Base-by-base conservation (phyloP, 345 rosid species). In the Noccaea caerulescens region DNA sequence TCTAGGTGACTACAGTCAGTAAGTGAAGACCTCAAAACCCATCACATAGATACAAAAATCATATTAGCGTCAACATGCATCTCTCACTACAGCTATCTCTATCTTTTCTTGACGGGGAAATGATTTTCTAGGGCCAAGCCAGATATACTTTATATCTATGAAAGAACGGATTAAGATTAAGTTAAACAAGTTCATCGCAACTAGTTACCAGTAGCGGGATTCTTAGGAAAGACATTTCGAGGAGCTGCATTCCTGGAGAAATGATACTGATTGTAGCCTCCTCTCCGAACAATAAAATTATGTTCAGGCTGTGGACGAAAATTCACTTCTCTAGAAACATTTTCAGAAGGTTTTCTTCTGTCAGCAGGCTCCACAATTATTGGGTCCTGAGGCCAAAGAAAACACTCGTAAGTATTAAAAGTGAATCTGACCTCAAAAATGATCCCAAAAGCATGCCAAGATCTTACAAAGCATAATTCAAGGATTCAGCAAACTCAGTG, bases 311-410 rank as follows among this genome's bases (percentile, higher is more conserved):
- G 69, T 3, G 77, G 34, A 67, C 42, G 80, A 43, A 62, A 16
- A 52, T 50, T 83, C 76, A 52, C 75, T 33, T 72, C 79, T 53
- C 69, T 82, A 39, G 18, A 52, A 39, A 7, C 60, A 66, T 61
- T 77, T 72, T 84, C 86, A 72, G 80, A 44, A 57, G 54, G 72
- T 56, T 80, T 85, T 43, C 74, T 79, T 60, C 76, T 70, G 75
- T 81, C 85, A 4, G 20, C 61, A 45, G 82, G 71, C 78, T 38
- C 76, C 54, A 77, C 76, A 80, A 79, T 63, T 45, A 61, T 76
- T 41, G 72, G 37, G 58, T 61, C 79, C 95, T 90, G 88, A 63
- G 43, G 66, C 67, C 49, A 82, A 78, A 72, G 67, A 63, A 27
- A 27, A 80, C 52, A 69, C 11, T 36, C 18, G 37, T 34, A 18